Evolutionary conservation across 2,329 filamentous ascomycete species (phyloP), one percentile per base, ranked within the genome.

Genomic region (Graphiopsis chlorocephala): DNA sequence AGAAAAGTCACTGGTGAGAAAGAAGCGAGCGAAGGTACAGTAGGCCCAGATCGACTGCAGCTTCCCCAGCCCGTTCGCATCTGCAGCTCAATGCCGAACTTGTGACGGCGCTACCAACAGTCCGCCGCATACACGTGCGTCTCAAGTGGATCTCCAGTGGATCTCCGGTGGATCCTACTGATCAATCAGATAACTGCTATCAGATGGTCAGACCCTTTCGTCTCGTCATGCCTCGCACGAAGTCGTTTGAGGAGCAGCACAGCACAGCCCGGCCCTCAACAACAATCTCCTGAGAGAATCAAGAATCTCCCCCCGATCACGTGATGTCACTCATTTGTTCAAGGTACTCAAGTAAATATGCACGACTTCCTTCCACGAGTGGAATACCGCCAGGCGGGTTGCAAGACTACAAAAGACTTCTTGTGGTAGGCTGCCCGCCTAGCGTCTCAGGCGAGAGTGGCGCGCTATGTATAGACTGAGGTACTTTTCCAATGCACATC

Each of bases 181-280:
- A 31, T 53, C 50, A 53, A 53, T 53, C 50, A 53, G 50, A 53
- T 53, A 53, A 53, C 29, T 12, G 50, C 50, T 53, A 53, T 53
- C 50, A 53, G 50, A 53, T 53, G 50, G 29, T 53, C 50, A 53
- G 50, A 31, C 50, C 50, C 50, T 53, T 31, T 28, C 38, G 8
- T 12, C 26, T 10, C 50, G 17, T 31, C 50, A 31, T 53, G 29
- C 26, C 50, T 53, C 50, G 26, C 28, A 17, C 15, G 10, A 31
- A 10, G 8, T 53, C 50, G 26, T 28, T 53, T 53, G 25, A 12
- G 8, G 38, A 45, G n/a, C n/a, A 45, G 12, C 38, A 45, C 8
- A 20, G 38, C 38, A 20, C 38, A 20, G 38, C n/a, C 17, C 48
- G 28, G 26, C 50, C 50, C 48, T 31, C 50, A 53, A 53, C 50